Evolutionary conservation across 352 stramenopile species (phyloP).

Genomic region (Phytophthora boehmeriae): DNA sequence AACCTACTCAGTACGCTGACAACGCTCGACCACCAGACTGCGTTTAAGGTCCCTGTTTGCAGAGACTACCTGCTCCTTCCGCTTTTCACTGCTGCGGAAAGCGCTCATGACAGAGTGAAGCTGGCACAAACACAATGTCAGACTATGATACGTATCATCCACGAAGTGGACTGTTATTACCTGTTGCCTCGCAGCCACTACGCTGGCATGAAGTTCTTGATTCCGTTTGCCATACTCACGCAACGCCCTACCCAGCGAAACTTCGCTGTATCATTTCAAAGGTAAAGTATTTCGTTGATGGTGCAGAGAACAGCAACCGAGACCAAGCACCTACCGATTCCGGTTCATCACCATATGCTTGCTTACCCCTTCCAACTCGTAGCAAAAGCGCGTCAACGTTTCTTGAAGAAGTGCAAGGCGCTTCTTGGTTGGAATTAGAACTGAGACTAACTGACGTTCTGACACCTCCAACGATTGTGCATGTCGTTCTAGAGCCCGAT

Average conservation of each 20-base stretch:
- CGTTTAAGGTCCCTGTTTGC: slow-evolving; percentile 51
- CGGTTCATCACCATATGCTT: slow-evolving; percentile 33
- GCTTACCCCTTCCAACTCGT: slow-evolving; percentile 41
- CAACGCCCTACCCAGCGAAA: slow-evolving; percentile 43
- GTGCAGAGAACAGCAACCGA: neutral
- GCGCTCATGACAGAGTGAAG: slow-evolving; percentile 36
- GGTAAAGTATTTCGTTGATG: neutral
- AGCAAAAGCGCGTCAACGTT: slow-evolving; percentile 36
- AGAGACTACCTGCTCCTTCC: slow-evolving; percentile 39
- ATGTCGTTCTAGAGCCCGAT: slow-evolving; percentile 24
- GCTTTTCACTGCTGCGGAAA: slow-evolving; percentile 45
- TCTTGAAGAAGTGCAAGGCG: slow-evolving; percentile 33
- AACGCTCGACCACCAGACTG: slow-evolving; percentile 57
- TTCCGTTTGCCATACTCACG: slow-evolving; percentile 67
- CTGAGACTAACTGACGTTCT: slow-evolving; percentile 32
- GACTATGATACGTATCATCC: too few relatives aligned
- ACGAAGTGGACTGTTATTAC: slow-evolving; percentile 11
- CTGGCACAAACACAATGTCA: slow-evolving; percentile 20
- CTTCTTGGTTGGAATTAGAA: slow-evolving; percentile 39
- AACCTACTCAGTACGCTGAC: slow-evolving; percentile 61
- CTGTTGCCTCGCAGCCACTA: slow-evolving; percentile 46
- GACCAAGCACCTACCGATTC: slow-evolving; percentile 34
- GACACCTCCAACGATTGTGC: slow-evolving; percentile 37
- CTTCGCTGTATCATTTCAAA: slow-evolving; percentile 33
- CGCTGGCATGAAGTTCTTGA: slow-evolving; percentile 44